A percentile compares a stretch with the other conserved stretches of the same genome.
Evolutionary conservation across 1,139 yeast genomes (phyloP).

Genomic region (Geotrichum macrosporum): DNA sequence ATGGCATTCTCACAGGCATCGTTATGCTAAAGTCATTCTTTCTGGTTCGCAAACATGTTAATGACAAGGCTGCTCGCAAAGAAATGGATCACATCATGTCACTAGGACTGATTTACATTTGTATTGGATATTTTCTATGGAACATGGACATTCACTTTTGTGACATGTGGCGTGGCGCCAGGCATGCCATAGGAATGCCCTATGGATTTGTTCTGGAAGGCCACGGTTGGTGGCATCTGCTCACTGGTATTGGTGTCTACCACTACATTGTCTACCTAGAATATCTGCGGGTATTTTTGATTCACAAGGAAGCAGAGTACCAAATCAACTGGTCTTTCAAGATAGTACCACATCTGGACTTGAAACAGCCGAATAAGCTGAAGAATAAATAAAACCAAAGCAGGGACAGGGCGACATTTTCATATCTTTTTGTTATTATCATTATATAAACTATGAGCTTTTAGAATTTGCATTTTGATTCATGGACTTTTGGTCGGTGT

Average conservation of each 20-base stretch:
- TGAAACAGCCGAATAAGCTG: no score
- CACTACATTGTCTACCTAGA: constrained; percentile 57
- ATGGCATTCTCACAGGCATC: constrained; percentile 57
- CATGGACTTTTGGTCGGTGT: no score
- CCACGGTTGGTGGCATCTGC: constrained; percentile 97
- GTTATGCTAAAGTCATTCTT: constrained; percentile 55
- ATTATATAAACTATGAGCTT: no score
- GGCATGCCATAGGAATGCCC: constrained; percentile 79
- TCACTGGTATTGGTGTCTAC: constrained; percentile 81
- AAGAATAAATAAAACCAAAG: no score
- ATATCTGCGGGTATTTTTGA: constrained; percentile 60
- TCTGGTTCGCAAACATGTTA: constrained; percentile 51
- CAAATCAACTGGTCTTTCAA: constrained; percentile 51
- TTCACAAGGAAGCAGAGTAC: constrained; percentile 48
- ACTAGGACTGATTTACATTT: constrained; percentile 60
- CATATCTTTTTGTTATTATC: no score
- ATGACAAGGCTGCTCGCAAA: constrained; percentile 44
- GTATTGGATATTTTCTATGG: constrained; percentile 76
- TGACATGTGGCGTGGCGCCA: constrained; percentile 51
- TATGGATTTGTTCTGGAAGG: constrained; percentile 84
- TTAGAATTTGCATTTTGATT: no score
- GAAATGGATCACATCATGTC: constrained; percentile 53
- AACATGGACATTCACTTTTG: constrained; percentile 82
- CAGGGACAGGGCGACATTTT: no score
- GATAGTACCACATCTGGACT: constrained; percentile 42